These are phyloP conservation scores for Rhizoclosmatium globosum DNA, from an alignment of 192 early-diverging fungal genomes.

Conservation along the genomic window DNA sequence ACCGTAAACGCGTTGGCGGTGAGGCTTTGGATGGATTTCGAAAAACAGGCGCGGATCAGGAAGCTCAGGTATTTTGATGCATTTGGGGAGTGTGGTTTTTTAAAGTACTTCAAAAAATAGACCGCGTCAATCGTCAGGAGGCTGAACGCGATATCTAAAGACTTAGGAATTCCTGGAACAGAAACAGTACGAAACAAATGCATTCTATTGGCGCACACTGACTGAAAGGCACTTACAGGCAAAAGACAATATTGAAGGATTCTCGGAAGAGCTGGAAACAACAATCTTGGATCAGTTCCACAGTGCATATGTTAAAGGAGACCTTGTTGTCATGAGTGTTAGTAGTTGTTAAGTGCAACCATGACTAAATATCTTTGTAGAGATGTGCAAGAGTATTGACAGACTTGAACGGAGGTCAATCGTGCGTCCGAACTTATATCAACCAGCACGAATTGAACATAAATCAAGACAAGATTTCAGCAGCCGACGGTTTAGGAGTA, in stretches of 20 bases:
- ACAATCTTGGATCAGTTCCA: slow-evolving; percentile 89
- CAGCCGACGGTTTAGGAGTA: slow-evolving; percentile 27
- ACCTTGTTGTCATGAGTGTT: slow-evolving; percentile 81
- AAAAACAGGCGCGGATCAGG: slow-evolving; percentile 81
- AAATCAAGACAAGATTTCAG: slow-evolving; percentile 55
- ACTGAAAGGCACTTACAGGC: slow-evolving; percentile 56
- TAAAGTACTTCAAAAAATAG: slow-evolving; percentile 42
- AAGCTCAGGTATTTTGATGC: slow-evolving; percentile 69
- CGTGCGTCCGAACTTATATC: slow-evolving; percentile 92
- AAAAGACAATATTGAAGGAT: slow-evolving; percentile 86
- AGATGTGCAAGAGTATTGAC: slow-evolving; percentile 84
- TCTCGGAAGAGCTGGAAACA: slow-evolving; percentile 92
- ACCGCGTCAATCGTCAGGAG: slow-evolving; percentile 86
- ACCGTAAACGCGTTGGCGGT: slow-evolving; percentile 66
- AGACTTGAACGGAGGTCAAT: slow-evolving; percentile 96
- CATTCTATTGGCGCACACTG: neutral
- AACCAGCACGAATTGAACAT: slow-evolving; percentile 98
- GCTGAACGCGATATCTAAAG: slow-evolving; percentile 85
- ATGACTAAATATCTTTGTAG: slow-evolving; percentile 54
- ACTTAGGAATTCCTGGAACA: slow-evolving; percentile 75
- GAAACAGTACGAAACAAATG: slow-evolving; percentile 49
- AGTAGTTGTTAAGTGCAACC: neutral
- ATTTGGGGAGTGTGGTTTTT: neutral
- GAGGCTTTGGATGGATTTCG: slow-evolving; percentile 78
- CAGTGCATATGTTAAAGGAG: slow-evolving; percentile 79